These are phyloP conservation scores for Colletotrichum simmondsii DNA, from an alignment of 2,329 filamentous ascomycete species.

Conservation along the genomic window DNA sequence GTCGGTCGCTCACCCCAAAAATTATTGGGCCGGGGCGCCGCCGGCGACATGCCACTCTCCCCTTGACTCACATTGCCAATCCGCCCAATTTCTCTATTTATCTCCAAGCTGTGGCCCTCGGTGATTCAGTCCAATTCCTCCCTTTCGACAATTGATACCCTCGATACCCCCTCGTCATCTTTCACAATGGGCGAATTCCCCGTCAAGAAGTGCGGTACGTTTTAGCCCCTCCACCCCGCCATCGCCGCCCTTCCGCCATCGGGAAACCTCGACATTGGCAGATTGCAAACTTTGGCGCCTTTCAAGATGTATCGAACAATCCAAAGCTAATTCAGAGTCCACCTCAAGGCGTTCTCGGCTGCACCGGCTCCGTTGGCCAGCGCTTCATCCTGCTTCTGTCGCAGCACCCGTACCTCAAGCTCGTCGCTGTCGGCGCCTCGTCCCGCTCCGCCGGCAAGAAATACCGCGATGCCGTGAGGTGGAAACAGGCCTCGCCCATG, in stretches of 20 bases:
- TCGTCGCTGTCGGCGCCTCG: slow-evolving; percentile 91
- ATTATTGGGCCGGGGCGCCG: slow-evolving; percentile 18
- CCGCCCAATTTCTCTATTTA: not conserved
- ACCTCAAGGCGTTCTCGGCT: slow-evolving; percentile 78
- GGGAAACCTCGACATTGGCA: slow-evolving; percentile 2
- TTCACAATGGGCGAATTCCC: slow-evolving; percentile 55
- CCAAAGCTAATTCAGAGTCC: not conserved
- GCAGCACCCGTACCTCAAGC: slow-evolving; percentile 85
- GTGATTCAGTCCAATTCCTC: not conserved
- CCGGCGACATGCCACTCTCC: slow-evolving; percentile 19
- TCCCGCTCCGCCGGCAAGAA: slow-evolving; percentile 90
- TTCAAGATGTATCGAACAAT: not conserved
- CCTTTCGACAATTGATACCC: slow-evolving; percentile 13
- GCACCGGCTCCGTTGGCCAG: slow-evolving; percentile 94
- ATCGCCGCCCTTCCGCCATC: slow-evolving; percentile 23
- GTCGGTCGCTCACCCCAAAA: slow-evolving; percentile 24
- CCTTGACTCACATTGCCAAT: slow-evolving; percentile 34
- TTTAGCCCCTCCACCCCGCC: slow-evolving; percentile 31
- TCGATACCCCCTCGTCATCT: not conserved
- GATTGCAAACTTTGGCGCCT: slow-evolving; percentile 13
- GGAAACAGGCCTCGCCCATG: slow-evolving; percentile 93
- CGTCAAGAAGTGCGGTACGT: slow-evolving; percentile 69
- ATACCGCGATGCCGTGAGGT: slow-evolving; percentile 92
- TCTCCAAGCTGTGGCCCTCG: not conserved
- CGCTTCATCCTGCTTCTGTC: slow-evolving; percentile 94